Base-by-base conservation (phyloP, 495 filamentous ascomycete genomes). In the Xylaria palmicola region DNA sequence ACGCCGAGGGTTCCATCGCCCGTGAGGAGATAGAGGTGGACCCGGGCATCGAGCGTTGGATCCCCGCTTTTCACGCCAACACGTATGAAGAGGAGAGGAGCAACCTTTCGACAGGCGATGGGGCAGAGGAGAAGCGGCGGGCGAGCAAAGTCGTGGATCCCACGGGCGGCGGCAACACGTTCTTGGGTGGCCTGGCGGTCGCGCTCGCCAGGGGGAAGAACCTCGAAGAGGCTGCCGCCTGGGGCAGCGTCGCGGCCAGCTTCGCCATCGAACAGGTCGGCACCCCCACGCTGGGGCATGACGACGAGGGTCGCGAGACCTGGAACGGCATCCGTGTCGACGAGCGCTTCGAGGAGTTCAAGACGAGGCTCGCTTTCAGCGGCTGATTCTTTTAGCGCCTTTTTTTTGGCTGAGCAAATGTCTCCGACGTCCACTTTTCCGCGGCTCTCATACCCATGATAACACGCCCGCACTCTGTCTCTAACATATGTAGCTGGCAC, bases 221-320 rank as follows among this genome's bases (percentile, higher is more conserved):
- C 50, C 71, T 93, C 17, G 82, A 87, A 34, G 81, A 88, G 65
- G 92, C 92, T 5, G 86, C 90, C 10, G 81, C 85, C 0, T 89
- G 86, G 82, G 94, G 88, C 4, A 88, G 83, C n/a, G 85, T 98
- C 12, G 89, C 91, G 3, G 93, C 94, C 0, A 91, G 93, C 56
- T 94, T 97, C 71, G 90, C 90, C 9, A 94, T 98, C 63, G 93
- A 98, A 74, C 93, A 98, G 68, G 86, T 94, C 60, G 93, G 94
- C 0, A 84, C 93, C 63, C 94, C 94, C 22, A 74, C 72, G 20
- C 68, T 93, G 5, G 77, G 74, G 20, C 70, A 67, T 29, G 75
- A 81, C 60, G 73, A 69, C 6, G 70, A 83, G 37, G 85, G 83
- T 15, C 73, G 66, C 48, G 92, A 96, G 74, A 83, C 80, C 58